A percentile compares a stretch with the other conserved stretches of the same genome.
Evolutionary conservation across 495 filamentous ascomycete genomes (phyloP).

Genomic region (Penicillium daleae): DNA sequence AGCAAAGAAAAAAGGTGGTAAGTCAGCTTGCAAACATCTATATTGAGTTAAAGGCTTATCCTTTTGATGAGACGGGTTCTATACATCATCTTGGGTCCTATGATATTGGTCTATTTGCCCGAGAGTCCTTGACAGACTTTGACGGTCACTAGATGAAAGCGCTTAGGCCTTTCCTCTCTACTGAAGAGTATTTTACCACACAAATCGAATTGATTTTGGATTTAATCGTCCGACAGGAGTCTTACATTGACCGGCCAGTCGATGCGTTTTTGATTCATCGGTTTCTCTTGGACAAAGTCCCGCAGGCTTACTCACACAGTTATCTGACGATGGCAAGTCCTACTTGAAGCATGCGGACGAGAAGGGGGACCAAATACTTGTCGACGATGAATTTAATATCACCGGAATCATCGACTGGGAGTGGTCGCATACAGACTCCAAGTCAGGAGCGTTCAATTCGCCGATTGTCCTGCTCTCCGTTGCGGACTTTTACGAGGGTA

Average conservation of each 20-base stretch:
- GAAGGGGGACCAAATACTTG: conserved; percentile 51
- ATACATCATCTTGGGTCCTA: no score
- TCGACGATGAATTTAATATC: conserved; percentile 49
- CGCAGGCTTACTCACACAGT: conserved; percentile 11
- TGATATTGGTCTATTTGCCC: no score
- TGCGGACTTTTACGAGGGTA: conserved; percentile 43
- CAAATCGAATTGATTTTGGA: no score
- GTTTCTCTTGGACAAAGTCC: conserved; percentile 39
- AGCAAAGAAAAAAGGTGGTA: no score
- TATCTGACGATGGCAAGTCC: conserved; percentile 35
- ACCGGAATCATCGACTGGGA: conserved; percentile 53
- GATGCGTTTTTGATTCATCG: conserved; percentile 44
- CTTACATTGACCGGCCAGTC: conserved; percentile 25
- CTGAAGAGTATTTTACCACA: no score
- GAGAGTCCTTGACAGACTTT: no score
- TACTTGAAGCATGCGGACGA: conserved; percentile 50
- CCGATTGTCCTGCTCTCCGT: conserved; percentile 48
- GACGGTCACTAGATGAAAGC: no score
- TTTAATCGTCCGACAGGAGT: background rate
- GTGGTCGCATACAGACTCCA: conserved; percentile 39
- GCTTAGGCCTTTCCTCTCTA: no score
- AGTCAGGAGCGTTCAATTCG: conserved; percentile 42
- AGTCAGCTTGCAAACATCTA: no score
- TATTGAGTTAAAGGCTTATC: no score
- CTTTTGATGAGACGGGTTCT: no score